phyloP scores from a whole-genome alignment of 805 yeast species.

The Dipodascus albidus region DNA sequence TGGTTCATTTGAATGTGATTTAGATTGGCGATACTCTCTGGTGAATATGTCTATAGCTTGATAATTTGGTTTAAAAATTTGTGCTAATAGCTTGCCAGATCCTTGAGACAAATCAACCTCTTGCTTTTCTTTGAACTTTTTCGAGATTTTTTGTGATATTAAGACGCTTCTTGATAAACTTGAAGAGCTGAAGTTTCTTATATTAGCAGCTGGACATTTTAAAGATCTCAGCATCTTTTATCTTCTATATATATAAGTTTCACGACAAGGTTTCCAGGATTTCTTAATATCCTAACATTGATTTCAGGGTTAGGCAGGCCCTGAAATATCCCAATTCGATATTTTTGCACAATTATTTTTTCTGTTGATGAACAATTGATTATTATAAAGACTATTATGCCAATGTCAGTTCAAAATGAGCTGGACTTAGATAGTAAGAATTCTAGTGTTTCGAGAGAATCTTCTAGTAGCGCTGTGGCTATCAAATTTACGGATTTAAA shows the following conservation, averaged over 20 bases:
- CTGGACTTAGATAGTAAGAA: neutral
- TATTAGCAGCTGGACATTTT: too few relatives aligned
- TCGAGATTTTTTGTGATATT: neutral
- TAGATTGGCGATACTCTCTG: neutral
- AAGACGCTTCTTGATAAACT: neutral
- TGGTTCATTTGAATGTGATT: neutral
- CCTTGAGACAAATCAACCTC: neutral
- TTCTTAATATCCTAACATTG: neutral
- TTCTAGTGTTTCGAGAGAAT: neutral
- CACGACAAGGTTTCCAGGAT: neutral
- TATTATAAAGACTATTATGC: neutral
- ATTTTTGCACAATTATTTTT: too few relatives aligned
- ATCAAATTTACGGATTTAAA: neutral
- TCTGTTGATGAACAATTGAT: too few relatives aligned
- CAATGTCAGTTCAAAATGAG: neutral
- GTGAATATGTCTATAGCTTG: neutral
- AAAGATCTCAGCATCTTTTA: too few relatives aligned
- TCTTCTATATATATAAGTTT: neutral
- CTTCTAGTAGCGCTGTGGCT: too few relatives aligned
- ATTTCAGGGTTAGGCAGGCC: too few relatives aligned
- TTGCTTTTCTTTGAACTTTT: neutral
- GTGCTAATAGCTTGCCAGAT: neutral
- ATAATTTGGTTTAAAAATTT: neutral
- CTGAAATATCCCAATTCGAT: neutral
- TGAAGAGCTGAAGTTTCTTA: too few relatives aligned